Base-by-base conservation (phyloP, 169 alveolate genomes). In the Plasmodium sp. region DNA sequence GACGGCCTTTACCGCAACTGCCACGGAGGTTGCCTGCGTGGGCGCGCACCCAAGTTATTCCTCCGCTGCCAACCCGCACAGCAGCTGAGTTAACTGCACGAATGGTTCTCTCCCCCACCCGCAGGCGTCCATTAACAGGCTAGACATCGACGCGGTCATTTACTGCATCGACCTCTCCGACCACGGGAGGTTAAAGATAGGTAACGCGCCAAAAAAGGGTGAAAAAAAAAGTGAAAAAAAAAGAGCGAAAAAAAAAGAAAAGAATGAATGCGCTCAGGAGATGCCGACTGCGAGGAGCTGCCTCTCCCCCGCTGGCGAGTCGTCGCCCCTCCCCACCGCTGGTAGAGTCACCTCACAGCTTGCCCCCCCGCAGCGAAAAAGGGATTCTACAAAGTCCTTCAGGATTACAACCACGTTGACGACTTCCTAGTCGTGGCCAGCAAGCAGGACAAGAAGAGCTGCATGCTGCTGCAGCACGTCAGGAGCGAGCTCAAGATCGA, bases 111-210 rank as follows among this genome's bases (percentile, higher is more conserved):
- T 67, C 48, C 56, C 22, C 54, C 1, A 1, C 22, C 10, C 34
- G 22, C 83, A 86, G 93, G 86, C 18, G 71, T 74, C 93, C 16
- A 86, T 86, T 77, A 86, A 86, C 67, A 86, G 85, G 73, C 62
- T 86, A 56, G 93, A 86, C 45, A 86, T 86, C 22, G 93, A 86
- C 45, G 93, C 93, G 6, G 84, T 86, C 16, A 86, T 86, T 77
- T 86, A 86, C 41, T 86, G 80, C 62, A 79, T 86, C 10, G 93
- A 86, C 45, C 45, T 86, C 71, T 86, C 93, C 12, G 93, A 86
- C 22, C 93, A 74, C 33, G 93, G 93, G 62, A 86, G 93, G 81
- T 54, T 86, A 86, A 86, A 86, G 45, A 86, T 86, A 75, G 93
- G 93, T 86, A 33, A 6, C 1, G 31, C 18, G 73, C 5, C 34